These are phyloP conservation scores for Malassezia vespertilionis DNA, from an alignment of 1,284 basidiomycete genomes.

Conservation along the genomic window DNA sequence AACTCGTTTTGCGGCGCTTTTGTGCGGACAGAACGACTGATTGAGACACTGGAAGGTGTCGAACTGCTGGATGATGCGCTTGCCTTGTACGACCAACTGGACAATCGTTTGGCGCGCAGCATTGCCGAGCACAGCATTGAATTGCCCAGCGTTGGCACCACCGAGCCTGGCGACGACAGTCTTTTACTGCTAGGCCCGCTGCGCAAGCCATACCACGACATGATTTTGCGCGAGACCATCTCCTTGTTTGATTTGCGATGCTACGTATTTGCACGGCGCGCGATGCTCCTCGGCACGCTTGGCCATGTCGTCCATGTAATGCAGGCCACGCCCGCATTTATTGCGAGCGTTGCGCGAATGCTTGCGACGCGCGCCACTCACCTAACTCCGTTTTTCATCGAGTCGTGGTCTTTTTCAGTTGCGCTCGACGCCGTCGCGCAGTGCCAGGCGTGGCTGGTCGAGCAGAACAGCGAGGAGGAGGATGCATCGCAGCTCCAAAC, in stretches of 20 bases:
- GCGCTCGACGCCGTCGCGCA: conserved; percentile 74
- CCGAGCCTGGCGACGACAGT: conserved; percentile 61
- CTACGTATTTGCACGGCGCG: conserved; percentile 81
- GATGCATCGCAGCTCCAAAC: conserved; percentile 17
- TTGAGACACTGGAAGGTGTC: conserved; percentile 80
- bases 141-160: conserved; percentile 27
- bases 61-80: conserved; percentile 79
- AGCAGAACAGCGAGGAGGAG: conserved; percentile 19
- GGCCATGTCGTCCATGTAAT: conserved; percentile 61
- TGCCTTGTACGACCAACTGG: conserved; percentile 79
- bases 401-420: conserved; percentile 88
- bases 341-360: conserved; percentile 68
- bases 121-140: conserved; percentile 28
- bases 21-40: conserved; percentile 69
- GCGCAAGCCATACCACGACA: conserved; percentile 75
- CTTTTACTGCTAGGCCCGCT: conserved; percentile 64
- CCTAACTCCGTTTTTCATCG: conserved; percentile 70
- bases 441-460: conserved; percentile 62
- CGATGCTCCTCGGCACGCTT: conserved; percentile 62
- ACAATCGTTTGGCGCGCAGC: conserved; percentile 57
- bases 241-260: conserved; percentile 86
- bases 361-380: conserved; percentile 52
- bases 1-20: conserved; percentile 59
- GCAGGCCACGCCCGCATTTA: conserved; percentile 59
- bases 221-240: conserved; percentile 80